Conservation (phyloP, 768 basidiomycete species). For the Lactarius sp. region DNA sequence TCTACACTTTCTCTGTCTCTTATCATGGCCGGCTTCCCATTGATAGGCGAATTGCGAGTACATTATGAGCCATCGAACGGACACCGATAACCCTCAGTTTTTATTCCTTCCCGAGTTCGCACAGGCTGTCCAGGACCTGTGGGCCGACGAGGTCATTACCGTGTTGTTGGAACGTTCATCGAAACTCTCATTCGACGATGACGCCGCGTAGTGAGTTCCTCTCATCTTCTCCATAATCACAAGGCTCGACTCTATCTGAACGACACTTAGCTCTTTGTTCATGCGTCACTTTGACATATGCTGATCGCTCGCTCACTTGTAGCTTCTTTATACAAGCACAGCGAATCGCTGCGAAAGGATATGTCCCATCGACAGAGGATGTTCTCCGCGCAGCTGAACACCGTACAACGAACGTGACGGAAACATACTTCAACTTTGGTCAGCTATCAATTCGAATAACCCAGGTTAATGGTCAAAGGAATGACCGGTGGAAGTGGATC, state of each 20-base stretch:
- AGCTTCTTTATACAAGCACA: constrained; percentile 84
- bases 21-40: too few relatives aligned
- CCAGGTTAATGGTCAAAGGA: constrained; percentile 62
- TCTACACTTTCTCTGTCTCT: too few relatives aligned
- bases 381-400: constrained; percentile 79
- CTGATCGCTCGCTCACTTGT: constrained; percentile 28
- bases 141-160: constrained; percentile 38
- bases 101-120: constrained; percentile 11
- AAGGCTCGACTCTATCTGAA: background rate
- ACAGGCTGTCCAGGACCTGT: constrained; percentile 2
- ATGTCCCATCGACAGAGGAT: constrained; percentile 79
- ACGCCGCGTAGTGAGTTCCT: constrained; percentile 14
- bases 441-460: constrained; percentile 51
- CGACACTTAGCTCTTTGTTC: background rate
- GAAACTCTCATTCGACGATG: background rate
- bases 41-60: background rate
- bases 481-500: constrained; percentile 46
- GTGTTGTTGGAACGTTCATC: background rate
- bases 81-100: constrained; percentile 28
- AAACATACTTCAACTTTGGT: constrained; percentile 59
- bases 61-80: background rate
- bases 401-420: constrained; percentile 73
- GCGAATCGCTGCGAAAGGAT: constrained; percentile 72
- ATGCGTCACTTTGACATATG: background rate
- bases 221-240: background rate